phyloP scores from a whole-genome alignment of 768 basidiomycete genomes.

The Sistotremastrum niveocremeum region DNA sequence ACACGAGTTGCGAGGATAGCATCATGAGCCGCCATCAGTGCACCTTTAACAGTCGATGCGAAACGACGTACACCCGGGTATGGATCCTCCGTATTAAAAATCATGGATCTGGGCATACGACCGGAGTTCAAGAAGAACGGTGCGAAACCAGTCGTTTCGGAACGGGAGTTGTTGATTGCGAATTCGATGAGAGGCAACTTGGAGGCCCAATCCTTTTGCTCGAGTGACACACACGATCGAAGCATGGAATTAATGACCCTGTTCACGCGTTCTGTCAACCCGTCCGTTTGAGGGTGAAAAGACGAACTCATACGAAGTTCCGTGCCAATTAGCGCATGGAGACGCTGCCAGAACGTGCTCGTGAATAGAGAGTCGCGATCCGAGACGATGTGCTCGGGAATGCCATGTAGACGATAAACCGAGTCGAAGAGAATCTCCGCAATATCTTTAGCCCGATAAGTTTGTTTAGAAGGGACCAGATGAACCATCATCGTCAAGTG shows the following conservation, averaged over 20 bases:
- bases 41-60: conserved; percentile 12
- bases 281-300: conserved; percentile 31
- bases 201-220: conserved; percentile 10
- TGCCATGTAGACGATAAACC: conserved; percentile 25
- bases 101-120: conserved; percentile 18
- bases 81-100: conserved; percentile 15
- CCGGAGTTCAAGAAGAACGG: conserved; percentile 14
- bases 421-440: conserved; percentile 22
- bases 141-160: conserved; percentile 7
- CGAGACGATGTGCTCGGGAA: conserved; percentile 15
- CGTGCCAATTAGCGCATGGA: conserved; percentile 9
- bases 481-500: conserved; percentile 13
- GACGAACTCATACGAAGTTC: conserved; percentile 18
- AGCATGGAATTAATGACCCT: conserved; percentile 15
- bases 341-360: conserved; percentile 15
- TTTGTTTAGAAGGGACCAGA: conserved; percentile 17
- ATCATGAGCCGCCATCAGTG: conserved; percentile 16
- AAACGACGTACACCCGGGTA: conserved; percentile 16
- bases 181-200: conserved; percentile 9
- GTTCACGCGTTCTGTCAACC: conserved; percentile 23
- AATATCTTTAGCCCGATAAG: conserved; percentile 19
- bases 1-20: conserved; percentile 14
- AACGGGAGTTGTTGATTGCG: conserved; percentile 10
- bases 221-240: not conserved
- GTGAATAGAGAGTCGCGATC: conserved; percentile 20